Conservation (phyloP, 805 yeast genomes). For the Barnettozyma pratensis region DNA sequence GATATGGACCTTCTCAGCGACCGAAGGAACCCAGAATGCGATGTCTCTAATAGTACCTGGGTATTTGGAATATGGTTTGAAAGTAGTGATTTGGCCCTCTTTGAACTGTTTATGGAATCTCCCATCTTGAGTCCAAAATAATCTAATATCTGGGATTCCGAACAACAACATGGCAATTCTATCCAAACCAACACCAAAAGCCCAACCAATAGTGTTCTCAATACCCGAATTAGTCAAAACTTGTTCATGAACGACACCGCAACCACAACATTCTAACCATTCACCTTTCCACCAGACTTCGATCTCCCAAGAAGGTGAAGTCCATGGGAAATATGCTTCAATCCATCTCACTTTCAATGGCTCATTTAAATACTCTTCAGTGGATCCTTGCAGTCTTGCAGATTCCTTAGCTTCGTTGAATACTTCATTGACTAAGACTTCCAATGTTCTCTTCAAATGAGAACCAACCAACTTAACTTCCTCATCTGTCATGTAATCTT, state of each 20-base stretch:
- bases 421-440: conserved; percentile 74
- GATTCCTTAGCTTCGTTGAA: conserved; percentile 66
- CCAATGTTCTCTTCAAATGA: conserved; percentile 84
- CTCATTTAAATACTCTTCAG: conserved; percentile 54
- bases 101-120: conserved; percentile 72
- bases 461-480: conserved; percentile 66
- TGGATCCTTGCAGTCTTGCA: conserved; percentile 54
- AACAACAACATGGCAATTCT: conserved; percentile 93
- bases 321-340: conserved; percentile 96
- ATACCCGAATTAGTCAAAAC: conserved; percentile 73
- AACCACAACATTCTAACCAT: conserved; percentile 96
- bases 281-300: conserved; percentile 99
- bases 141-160: conserved; percentile 91
- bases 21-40: conserved; percentile 79
- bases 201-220: conserved; percentile 81
- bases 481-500: conserved; percentile 60
- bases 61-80: conserved; percentile 84
- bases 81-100: conserved; percentile 59
- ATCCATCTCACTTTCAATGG: conserved; percentile 92
- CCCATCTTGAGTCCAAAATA: conserved; percentile 85
- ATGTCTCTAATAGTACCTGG: conserved; percentile 86
- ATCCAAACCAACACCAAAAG: conserved; percentile 94
- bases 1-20: conserved; percentile 45
- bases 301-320: conserved; percentile 96
- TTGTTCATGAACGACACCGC: conserved; percentile 81